These are phyloP conservation scores for Aspergillus glaucus DNA, from an alignment of 2,329 filamentous ascomycete genomes.

Conservation along the genomic window DNA sequence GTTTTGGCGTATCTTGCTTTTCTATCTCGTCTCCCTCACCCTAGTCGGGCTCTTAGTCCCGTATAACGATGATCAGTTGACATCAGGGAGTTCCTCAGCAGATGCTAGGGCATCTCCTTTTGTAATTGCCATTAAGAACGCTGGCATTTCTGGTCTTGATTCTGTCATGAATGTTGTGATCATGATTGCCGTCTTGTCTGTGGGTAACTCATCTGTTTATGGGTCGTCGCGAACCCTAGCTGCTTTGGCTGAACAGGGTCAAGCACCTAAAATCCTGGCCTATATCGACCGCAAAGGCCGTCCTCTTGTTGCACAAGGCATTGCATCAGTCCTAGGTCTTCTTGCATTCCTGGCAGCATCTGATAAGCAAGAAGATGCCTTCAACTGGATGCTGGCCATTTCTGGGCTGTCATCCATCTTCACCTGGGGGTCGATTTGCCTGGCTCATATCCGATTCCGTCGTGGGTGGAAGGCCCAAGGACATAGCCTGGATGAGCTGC, in stretches of 20 bases:
- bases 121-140: constrained; percentile 83
- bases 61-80: constrained; percentile 59
- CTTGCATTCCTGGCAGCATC: constrained; percentile 71
- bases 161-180: constrained; percentile 95
- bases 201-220: constrained; percentile 88
- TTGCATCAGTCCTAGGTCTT: constrained; percentile 63
- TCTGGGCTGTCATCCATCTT: constrained; percentile 69
- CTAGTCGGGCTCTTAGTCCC: constrained; percentile 78
- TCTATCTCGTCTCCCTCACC: constrained; percentile 78
- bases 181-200: constrained; percentile 79
- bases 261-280: constrained; percentile 68
- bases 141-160: constrained; percentile 72
- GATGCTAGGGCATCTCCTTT: constrained; percentile 79
- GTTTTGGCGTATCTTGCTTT: constrained; percentile 87
- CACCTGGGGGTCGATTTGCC: constrained; percentile 75
- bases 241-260: constrained; percentile 79
- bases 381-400: constrained; percentile 74
- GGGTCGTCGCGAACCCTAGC: constrained; percentile 85
- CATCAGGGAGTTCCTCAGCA: constrained; percentile 51
- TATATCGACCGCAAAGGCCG: constrained; percentile 81
- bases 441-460: constrained; percentile 90
- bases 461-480: constrained; percentile 66
- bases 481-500: constrained; percentile 66
- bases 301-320: constrained; percentile 64
- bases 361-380: constrained; percentile 53